Evolutionary conservation across 208 protist species (phyloP).

Genomic region (Acanthamoeba sp.): DNA sequence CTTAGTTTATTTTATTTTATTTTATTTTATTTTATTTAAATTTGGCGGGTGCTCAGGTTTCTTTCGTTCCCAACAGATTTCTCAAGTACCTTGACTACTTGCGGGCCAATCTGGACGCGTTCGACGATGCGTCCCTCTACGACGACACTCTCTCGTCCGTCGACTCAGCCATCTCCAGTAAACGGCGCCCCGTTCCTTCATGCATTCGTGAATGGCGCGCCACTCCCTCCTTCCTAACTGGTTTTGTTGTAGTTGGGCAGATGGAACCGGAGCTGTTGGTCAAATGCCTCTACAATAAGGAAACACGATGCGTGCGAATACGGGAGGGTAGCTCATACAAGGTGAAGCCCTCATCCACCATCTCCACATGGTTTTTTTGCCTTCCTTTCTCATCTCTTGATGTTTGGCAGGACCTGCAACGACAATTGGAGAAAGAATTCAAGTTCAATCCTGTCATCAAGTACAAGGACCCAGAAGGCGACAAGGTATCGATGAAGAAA

Average conservation of each 20-base stretch:
- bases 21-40: neutral
- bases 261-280: slow-evolving; percentile 66
- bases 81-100: slow-evolving; percentile 64
- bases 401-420: neutral
- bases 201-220: neutral
- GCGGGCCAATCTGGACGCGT: neutral
- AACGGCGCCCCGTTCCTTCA: neutral
- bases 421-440: slow-evolving; percentile 28
- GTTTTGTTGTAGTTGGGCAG: slow-evolving; percentile 9
- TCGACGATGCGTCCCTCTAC: slow-evolving; percentile 40
- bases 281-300: slow-evolving; percentile 50
- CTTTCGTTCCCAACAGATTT: neutral
- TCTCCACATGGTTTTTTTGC: neutral
- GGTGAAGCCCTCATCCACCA: neutral
- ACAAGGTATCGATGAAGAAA: slow-evolving; percentile 69
- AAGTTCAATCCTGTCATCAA: slow-evolving; percentile 27
- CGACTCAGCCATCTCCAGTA: slow-evolving; percentile 71
- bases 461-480: slow-evolving; percentile 64
- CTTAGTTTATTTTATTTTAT: neutral
- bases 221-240: neutral
- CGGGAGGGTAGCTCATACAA: neutral
- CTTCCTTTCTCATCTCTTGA: neutral
- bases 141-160: slow-evolving; percentile 68
- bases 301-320: slow-evolving; percentile 30
- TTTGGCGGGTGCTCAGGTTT: neutral